phyloP scores from a whole-genome alignment of 2,329 filamentous ascomycete genomes.

The Huntiella savannae region DNA sequence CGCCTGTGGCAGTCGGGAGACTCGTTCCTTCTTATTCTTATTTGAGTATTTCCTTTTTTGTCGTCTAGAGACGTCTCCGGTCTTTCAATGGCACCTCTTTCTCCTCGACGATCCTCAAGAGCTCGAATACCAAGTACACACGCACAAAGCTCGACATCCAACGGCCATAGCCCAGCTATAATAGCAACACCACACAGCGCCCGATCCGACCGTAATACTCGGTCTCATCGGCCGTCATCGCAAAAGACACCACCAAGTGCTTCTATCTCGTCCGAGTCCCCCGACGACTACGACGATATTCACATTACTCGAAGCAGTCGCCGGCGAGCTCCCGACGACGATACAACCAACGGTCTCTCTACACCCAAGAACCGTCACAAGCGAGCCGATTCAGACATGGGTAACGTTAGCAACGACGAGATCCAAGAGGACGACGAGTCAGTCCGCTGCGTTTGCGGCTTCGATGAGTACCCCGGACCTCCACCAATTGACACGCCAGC shows the following conservation, averaged over 20 bases:
- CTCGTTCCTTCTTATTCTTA: background rate
- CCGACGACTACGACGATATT: slow-evolving; percentile 49
- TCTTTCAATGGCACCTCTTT: slow-evolving; percentile 38
- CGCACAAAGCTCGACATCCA: slow-evolving; percentile 29
- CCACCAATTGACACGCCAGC: slow-evolving; percentile 33
- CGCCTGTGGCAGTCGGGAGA: background rate
- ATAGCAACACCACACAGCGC: slow-evolving; percentile 64
- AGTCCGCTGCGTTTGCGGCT: slow-evolving; percentile 85
- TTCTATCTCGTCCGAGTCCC: slow-evolving; percentile 51
- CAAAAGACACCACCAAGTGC: slow-evolving; percentile 58
- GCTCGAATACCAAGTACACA: slow-evolving; percentile 61
- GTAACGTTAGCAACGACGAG: slow-evolving; percentile 44
- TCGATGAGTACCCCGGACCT: slow-evolving; percentile 83
- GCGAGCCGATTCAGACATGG: slow-evolving; percentile 30
- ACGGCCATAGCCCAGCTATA: slow-evolving; percentile 22
- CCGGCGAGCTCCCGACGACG: slow-evolving; percentile 54
- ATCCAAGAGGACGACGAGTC: slow-evolving; percentile 79
- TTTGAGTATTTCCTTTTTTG: background rate
- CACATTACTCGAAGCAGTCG: slow-evolving; percentile 58
- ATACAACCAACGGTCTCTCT: slow-evolving; percentile 15
- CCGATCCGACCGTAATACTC: slow-evolving; percentile 53
- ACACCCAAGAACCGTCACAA: slow-evolving; percentile 13
- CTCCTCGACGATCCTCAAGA: slow-evolving; percentile 79
- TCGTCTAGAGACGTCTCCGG: slow-evolving; percentile 1
- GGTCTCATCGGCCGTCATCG: slow-evolving; percentile 45